Conservation (phyloP, 257 asterid genomes). For the Nicotiana obtusifolia region DNA sequence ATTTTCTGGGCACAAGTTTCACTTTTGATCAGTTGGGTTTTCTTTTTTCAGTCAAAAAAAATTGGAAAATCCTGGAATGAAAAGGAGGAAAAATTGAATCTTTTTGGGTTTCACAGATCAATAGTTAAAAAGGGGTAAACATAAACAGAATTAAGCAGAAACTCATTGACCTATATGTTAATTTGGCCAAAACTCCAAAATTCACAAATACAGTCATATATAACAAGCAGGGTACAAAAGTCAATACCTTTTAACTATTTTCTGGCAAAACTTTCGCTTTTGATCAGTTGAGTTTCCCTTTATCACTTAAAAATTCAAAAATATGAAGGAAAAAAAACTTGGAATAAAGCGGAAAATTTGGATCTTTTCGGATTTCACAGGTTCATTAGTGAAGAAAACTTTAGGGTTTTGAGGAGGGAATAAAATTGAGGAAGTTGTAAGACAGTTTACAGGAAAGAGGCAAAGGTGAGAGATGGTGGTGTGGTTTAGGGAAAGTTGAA, state of each 20-base stretch:
- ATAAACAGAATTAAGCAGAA: background rate
- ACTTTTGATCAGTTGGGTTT: no score
- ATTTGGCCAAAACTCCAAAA: background rate
- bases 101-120: no score
- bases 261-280: no score
- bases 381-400: background rate
- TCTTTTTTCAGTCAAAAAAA: no score
- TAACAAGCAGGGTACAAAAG: background rate
- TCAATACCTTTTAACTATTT: no score
- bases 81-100: background rate
- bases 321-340: background rate
- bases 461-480: background rate
- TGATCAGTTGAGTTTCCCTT: background rate
- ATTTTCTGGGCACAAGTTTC: no score
- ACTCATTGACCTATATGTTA: background rate
- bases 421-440: background rate
- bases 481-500: slow-evolving; percentile 10
- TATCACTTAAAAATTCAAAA: background rate
- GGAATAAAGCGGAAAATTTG: background rate
- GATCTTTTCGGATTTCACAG: background rate
- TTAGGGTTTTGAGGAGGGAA: background rate
- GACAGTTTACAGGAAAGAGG: background rate
- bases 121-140: background rate
- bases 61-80: no score
- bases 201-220: background rate